A percentile compares a stretch with the other conserved stretches of the same genome.
These are phyloP conservation scores for Scheffersomyces ergatensis DNA, from an alignment of 805 yeast species.

Conservation along the genomic window DNA sequence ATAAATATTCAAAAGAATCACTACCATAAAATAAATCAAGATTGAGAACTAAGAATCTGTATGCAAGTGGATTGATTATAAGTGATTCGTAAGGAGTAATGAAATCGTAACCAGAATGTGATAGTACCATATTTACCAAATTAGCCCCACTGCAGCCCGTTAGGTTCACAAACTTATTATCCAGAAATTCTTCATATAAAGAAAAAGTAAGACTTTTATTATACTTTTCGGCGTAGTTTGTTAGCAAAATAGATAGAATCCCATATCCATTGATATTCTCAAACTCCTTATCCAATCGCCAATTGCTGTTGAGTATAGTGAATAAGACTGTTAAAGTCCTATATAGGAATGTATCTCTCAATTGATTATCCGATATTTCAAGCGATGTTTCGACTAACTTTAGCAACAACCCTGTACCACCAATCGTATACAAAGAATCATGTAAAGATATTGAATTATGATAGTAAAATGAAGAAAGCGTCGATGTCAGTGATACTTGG, in stretches of 20 bases:
- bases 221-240: slow-evolving; percentile 35
- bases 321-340: slow-evolving; percentile 41
- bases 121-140: slow-evolving; percentile 47
- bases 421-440: slow-evolving; percentile 40
- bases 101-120: slow-evolving; percentile 56
- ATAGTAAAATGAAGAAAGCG: slow-evolving; percentile 2
- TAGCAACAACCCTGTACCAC: slow-evolving; percentile 50
- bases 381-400: slow-evolving; percentile 44
- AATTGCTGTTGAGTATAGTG: slow-evolving; percentile 40
- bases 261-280: slow-evolving; percentile 62
- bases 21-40: slow-evolving; percentile 65
- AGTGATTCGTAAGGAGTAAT: slow-evolving; percentile 53
- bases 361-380: slow-evolving; percentile 10
- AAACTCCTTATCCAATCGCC: slow-evolving; percentile 56
- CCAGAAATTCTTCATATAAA: slow-evolving; percentile 6
- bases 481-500: not conserved
- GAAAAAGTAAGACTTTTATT: slow-evolving; percentile 13
- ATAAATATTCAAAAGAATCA: slow-evolving; percentile 50
- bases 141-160: slow-evolving; percentile 14
- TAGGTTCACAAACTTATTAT: slow-evolving; percentile 3
- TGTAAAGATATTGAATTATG: slow-evolving; percentile 26
- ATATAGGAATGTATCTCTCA: slow-evolving; percentile 23
- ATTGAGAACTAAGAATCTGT: slow-evolving; percentile 47
- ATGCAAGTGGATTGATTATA: slow-evolving; percentile 54
- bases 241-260: slow-evolving; percentile 51